Percentiles rank a stretch among this genome's conserved stretches.
These are phyloP conservation scores for Borovskyia barvae DNA, from an alignment of 208 protist genomes.

Conservation along the genomic window DNA sequence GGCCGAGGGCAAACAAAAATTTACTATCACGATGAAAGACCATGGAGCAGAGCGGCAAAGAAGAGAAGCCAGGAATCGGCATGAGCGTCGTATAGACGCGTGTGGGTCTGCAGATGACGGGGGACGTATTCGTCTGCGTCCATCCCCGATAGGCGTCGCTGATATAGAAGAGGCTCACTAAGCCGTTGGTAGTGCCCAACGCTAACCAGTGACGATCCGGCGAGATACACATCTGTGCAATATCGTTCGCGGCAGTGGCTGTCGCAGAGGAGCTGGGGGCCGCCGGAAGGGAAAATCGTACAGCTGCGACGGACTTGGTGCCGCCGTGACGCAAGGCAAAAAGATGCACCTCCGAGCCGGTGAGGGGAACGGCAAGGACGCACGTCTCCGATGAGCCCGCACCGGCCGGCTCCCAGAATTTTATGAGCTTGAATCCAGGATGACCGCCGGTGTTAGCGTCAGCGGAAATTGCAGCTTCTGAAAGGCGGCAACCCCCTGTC, in stretches of 20 bases:
- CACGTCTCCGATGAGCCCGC: neutral
- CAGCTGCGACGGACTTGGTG: neutral
- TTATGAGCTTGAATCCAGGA: conserved; percentile 11
- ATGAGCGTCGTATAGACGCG: conserved; percentile 19
- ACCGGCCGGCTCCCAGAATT: conserved; percentile 3
- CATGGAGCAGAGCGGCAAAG: conserved; percentile 4
- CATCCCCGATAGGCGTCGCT: conserved; percentile 4
- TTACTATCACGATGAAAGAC: conserved; percentile 16
- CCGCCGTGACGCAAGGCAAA: neutral
- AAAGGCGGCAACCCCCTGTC: neutral
- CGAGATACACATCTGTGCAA: conserved; percentile 4
- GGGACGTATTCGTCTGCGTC: neutral
- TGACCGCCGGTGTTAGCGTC: neutral
- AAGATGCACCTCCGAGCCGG: conserved; percentile 15
- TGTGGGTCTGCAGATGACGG: conserved; percentile 9
- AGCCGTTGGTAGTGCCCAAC: conserved; percentile 14
- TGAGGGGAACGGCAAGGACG: neutral
- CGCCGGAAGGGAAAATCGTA: conserved; percentile 6
- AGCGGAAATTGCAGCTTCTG: too few species aligned
- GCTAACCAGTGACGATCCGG: conserved; percentile 27
- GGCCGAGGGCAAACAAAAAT: conserved; percentile 16
- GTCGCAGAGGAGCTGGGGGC: neutral
- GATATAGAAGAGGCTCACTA: conserved; percentile 26
- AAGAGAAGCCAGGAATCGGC: conserved; percentile 1
- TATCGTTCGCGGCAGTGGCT: neutral